These are phyloP conservation scores for Aspergillus hortae DNA, from an alignment of 2,329 filamentous ascomycete genomes.

Conservation along the genomic window DNA sequence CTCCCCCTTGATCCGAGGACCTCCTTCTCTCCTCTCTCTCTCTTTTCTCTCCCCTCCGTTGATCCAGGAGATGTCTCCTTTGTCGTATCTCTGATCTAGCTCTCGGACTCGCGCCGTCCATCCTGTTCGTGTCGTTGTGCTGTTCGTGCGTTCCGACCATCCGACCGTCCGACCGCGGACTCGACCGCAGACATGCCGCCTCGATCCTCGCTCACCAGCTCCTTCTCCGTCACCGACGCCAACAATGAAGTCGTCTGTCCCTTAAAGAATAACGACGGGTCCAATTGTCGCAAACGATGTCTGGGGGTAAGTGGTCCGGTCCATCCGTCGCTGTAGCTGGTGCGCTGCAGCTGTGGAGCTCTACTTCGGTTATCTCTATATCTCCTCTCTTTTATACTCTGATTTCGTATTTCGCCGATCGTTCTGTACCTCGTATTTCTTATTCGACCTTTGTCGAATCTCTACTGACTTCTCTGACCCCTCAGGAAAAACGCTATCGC, in stretches of 20 bases:
- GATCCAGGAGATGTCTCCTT: constrained; percentile 2
- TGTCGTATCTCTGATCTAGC: background rate
- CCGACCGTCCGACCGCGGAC: no score
- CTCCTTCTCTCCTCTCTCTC: background rate
- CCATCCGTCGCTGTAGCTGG: constrained; percentile 9
- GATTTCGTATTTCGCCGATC: background rate
- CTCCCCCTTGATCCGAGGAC: background rate
- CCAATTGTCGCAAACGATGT: constrained; percentile 94
- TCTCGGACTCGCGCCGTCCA: constrained; percentile 1
- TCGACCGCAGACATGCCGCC: constrained; percentile 69
- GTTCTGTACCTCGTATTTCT: background rate
- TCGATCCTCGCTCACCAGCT: constrained; percentile 79
- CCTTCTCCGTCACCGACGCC: constrained; percentile 86
- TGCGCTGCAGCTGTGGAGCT: constrained; percentile 3
- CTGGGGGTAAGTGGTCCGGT: constrained; percentile 74
- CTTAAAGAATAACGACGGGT: constrained; percentile 91
- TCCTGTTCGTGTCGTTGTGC: no score
- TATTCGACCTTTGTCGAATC: background rate
- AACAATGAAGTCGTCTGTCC: constrained; percentile 97
- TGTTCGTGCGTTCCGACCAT: no score
- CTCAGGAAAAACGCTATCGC: constrained; percentile 88
- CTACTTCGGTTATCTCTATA: background rate
- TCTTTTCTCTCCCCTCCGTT: background rate
- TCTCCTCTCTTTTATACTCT: background rate
- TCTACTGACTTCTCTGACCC: constrained; percentile 15